These are phyloP conservation scores for Ogataea zsoltii DNA, from an alignment of 805 yeast genomes.

Conservation along the genomic window DNA sequence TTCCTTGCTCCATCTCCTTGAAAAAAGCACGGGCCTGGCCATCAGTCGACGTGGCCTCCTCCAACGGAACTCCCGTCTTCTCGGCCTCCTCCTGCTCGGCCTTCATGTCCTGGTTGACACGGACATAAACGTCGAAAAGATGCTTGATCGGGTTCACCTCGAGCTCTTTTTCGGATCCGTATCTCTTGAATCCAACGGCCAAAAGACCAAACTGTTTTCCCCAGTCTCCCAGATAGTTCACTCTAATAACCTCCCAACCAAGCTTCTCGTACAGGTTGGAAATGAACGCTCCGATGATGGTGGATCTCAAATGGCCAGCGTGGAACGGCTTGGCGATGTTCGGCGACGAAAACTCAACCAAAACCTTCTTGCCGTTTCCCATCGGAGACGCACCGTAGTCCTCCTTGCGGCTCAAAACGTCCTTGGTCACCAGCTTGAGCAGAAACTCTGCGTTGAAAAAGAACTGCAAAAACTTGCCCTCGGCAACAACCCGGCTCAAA, in stretches of 20 bases:
- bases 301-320: constrained; percentile 97
- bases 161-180: constrained; percentile 77
- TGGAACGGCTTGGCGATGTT: constrained; percentile 99
- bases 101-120: constrained; percentile 73
- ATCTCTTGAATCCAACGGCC: constrained; percentile 88
- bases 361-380: constrained; percentile 67
- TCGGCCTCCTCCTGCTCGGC: constrained; percentile 59
- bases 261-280: constrained; percentile 84
- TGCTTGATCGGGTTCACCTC: constrained; percentile 86
- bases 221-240: constrained; percentile 99
- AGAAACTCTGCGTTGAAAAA: constrained; percentile 70
- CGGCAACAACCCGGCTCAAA: constrained; percentile 70
- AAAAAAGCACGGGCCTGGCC: constrained; percentile 86
- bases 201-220: constrained; percentile 97
- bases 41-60: constrained; percentile 57
- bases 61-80: constrained; percentile 48
- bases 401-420: constrained; percentile 57
- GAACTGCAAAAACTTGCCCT: constrained; percentile 91
- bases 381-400: constrained; percentile 75
- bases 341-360: constrained; percentile 95
- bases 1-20: constrained; percentile 92
- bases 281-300: constrained; percentile 96
- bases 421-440: constrained; percentile 67
- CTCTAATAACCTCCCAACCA: constrained; percentile 90
- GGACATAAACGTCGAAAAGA: constrained; percentile 90